Evolutionary conservation across 2,329 filamentous ascomycete species (phyloP), one percentile per base, ranked within the genome.

Genomic region (Botryotinia narcissicola): DNA sequence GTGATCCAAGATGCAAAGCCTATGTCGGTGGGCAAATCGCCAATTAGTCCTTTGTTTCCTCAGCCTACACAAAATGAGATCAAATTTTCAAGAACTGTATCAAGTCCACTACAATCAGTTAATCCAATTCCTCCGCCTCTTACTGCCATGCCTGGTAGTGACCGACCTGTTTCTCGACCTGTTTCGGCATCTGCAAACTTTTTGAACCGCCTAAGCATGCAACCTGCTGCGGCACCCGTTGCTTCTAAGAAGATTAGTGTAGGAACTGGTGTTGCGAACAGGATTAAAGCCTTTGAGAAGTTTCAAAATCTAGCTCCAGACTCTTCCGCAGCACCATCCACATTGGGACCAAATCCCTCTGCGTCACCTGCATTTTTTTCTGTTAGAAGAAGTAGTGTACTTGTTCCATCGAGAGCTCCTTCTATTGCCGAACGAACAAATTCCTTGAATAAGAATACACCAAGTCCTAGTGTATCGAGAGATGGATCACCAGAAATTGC

Each of bases 211-310:
- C 83, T 87, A 66, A 88, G 87, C 75, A 87, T 89, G 77, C 82
- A 85, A 44, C 81, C 78, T 59, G 70, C 83, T n/a, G 82, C 57
- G 4, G 25, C 87, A 22, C 86, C 87, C 70, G 80, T 91, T 68
- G 84, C 87, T 44, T 6, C 64, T 5, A 94, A 93, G 81, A 97
- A 95, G 81, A 87, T 91, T 76, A 96, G 93, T 79, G 88, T 98
- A 37, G 95, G 94, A 12, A 94, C 93, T 14, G 94, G 93, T 77
- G 98, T 99, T 75, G 97, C 95, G 4, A 93, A 95, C 81, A 91
- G 96, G 60, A 98, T 98, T 81, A 97, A 97, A 82, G 94, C 95
- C 10, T 85, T 99, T 71, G 93, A 97, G 80, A 95, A 94, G 82
- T 87, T 96, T 77, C 87, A 91, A 74, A 83, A 86, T 80, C 77